Base-by-base conservation (phyloP, 2,329 filamentous ascomycete genomes). In the Drechslerella coelobrocha region DNA sequence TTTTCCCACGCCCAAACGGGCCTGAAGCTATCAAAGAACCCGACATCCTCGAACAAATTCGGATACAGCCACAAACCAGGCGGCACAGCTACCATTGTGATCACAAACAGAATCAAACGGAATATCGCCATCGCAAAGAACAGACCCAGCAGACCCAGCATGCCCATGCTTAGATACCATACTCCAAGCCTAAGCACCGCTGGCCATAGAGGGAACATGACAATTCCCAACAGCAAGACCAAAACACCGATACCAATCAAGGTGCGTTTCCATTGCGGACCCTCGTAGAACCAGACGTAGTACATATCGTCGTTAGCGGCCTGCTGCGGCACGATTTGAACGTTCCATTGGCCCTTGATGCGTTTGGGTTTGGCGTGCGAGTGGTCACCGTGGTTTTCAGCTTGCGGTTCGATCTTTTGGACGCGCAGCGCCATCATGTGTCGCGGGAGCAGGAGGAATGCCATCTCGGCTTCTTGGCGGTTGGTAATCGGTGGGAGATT, bases 71-170 rank as follows among this genome's bases (percentile, higher is more conserved):
- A 99, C n/a, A 99, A 83, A 76, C 94, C 94, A 1, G 94, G 94
- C 2, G 92, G 82, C 0, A 86, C 83, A 14, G 84, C 83, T 77
- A 97, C 96, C 80, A 96, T 92, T 21, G 94, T 97, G 78, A 96
- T 81, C 78, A 91, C 89, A 82, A 99, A 99, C 26, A 99, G 83
- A 72, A 99, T 96, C 62, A 97, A 84, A 69, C 94, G 88, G 85
- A 99, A 92, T 77, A 99, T 96, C 4, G 93, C 90, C 94, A 99
- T 97, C 77, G 87, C 86, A 80, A 99, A 97, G 86, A 99, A 99
- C 53, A 96, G 81, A 61, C 90, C 94, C 48, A 99, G 85, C 27
- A 97, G 83, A 45, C 91, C 89, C 74, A 99, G 84, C 84, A 96
- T 89, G 68, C 89, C 93, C 87, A 96, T 96, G 79, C 90, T 94